Evolutionary conservation across 768 basidiomycete species (phyloP), one percentile per base, ranked within the genome.

Genomic region (Austroboletus eburneus): DNA sequence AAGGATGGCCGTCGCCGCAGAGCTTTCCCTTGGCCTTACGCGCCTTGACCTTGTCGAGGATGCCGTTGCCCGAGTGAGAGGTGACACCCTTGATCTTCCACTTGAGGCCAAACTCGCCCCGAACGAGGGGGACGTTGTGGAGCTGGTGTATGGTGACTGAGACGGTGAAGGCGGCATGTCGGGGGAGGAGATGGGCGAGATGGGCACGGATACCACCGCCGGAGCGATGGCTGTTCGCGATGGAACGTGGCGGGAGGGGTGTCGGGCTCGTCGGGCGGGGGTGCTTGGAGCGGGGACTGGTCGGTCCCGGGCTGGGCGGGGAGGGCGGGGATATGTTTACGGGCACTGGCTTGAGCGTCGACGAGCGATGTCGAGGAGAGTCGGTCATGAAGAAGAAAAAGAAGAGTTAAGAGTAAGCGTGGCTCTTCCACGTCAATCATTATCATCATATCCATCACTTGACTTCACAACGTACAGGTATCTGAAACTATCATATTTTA

Each of bases 71-170:
- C 17, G 67, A 50, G 13, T 65, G 62, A 3, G 73, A 63, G 30
- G 67, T 68, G 25, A 72, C 74, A 52, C 80, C 74, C 70, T 80
- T 85, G 65, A 88, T 78, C 64, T 79, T 83, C 85, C 87, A 88
- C 18, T 74, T 70, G 5, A 83, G 76, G 17, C 72, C 79, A 58
- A 88, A 87, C 57, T 85, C 76, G 51, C 87, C 87, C 34, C 71
- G 68, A 27, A 87, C 78, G 47, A 87, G 77, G 0, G 87, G 87
- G 0, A 90, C 81, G 53, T 79, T 83, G 17, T 77, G 72, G 18
- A 90, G 74, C 54, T 87, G 78, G 65, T 87, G 83, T 32, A 88
- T 71, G 17, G 71, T 69, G 34, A 89, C 58, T 10, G 71, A 70
- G 23, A 80, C 77, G 44, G 78, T 75, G 66, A 90, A 88, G 42